A percentile compares a stretch with the other conserved stretches of the same genome.
These are phyloP conservation scores for Rhizopogon parksii DNA, from an alignment of 1,284 basidiomycete genomes.

Conservation along the genomic window DNA sequence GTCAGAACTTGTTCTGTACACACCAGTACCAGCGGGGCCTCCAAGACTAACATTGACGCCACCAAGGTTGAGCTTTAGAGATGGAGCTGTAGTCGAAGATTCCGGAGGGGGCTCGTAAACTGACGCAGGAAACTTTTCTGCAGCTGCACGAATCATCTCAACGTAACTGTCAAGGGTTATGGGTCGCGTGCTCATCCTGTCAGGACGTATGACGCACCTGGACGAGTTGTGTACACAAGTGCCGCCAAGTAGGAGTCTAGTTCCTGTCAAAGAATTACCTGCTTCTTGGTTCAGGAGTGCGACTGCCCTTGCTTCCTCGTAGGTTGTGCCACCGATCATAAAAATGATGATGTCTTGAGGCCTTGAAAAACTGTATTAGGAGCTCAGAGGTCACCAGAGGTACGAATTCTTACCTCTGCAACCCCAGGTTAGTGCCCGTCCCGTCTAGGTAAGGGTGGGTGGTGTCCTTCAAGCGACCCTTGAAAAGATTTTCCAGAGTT, in stretches of 20 bases:
- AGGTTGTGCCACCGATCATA: constrained; percentile 91
- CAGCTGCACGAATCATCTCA: constrained; percentile 65
- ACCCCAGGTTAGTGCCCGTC: constrained; percentile 54
- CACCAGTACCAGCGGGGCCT: constrained; percentile 72
- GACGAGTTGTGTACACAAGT: constrained; percentile 91
- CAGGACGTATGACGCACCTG: constrained; percentile 43
- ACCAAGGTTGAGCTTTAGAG: constrained; percentile 84
- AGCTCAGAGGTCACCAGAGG: constrained; percentile 2
- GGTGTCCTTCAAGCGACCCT: constrained; percentile 79
- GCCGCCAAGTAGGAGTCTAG: constrained; percentile 81
- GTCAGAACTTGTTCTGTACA: constrained; percentile 74
- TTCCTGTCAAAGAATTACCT: constrained; percentile 43
- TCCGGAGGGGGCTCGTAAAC: constrained; percentile 69
- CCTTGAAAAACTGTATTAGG: constrained; percentile 34
- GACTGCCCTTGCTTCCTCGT: constrained; percentile 83
- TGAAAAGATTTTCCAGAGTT: constrained; percentile 87
- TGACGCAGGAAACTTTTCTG: constrained; percentile 52
- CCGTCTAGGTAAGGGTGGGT: constrained; percentile 88
- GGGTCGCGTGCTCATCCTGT: not conserved
- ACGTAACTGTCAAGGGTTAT: constrained; percentile 47
- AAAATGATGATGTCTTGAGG: constrained; percentile 94
- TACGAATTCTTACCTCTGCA: constrained; percentile 50
- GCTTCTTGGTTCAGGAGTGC: constrained; percentile 81
- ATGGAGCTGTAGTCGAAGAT: constrained; percentile 58
- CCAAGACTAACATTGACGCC: constrained; percentile 88